Evolutionary conservation across 495 filamentous ascomycete genomes (phyloP), one percentile per base, ranked within the genome.

Genomic region (Hypoxylon perforatum): DNA sequence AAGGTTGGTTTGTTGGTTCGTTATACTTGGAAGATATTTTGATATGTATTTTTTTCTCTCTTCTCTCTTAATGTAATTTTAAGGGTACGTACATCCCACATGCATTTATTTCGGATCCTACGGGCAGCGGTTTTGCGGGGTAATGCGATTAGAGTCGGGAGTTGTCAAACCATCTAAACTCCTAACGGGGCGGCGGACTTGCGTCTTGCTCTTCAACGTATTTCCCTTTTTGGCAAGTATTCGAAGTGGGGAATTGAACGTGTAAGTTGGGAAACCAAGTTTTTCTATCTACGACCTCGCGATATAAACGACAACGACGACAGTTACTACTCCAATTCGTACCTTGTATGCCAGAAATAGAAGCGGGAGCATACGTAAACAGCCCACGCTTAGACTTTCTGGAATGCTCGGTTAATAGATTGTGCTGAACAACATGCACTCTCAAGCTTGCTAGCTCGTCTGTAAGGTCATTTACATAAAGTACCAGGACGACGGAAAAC

Each of bases 91-190:
- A 50, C 47, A 44, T 9, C 12, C 12, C 38, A 44, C 41, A 10
- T 44, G 17, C 10, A 42, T 17, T 23, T 36, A 19, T 44, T 39
- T 52, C 65, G 65, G 65, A 60, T 69, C 54, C 49, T 54, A 36
- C 60, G 59, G 60, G 42, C 59, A 52, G 35, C 33, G 28, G 53
- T 69, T 57, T 69, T 69, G 66, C 66, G 66, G 66, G 66, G 66
- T 69, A 69, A 64, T 63, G 50, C 61, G 60, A 64, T 69, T 69
- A 60, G 23, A 69, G 10, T 64, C 66, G 51, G 56, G 61, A 61
- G 42, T 69, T 63, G 56, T 56, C 56, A 57, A 38, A 51, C 57
- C 59, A 51, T 60, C 59, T 63, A 69, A 69, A 63, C 65, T 69
- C 65, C 65, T 69, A 69, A 69, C 65, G 65, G 59, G 54, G 65